These are phyloP conservation scores for Amanita pseudoporphyria DNA, from an alignment of 768 basidiomycete species.

Conservation along the genomic window DNA sequence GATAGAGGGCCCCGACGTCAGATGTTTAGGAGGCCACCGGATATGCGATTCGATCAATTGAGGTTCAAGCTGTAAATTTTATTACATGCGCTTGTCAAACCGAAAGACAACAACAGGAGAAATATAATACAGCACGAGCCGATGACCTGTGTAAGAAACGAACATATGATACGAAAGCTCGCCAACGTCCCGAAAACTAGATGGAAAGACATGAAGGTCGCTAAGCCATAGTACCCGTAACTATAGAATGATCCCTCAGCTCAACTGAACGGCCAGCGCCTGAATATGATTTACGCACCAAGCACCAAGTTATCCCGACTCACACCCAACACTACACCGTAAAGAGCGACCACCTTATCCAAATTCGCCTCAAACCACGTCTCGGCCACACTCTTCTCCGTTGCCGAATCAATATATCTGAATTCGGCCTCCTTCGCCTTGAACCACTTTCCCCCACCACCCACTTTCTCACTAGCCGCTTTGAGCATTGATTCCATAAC, in stretches of 20 bases:
- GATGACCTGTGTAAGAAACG: no score
- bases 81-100: no score
- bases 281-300: background rate
- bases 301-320: background rate
- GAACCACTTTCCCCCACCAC: background rate
- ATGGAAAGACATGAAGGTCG: no score
- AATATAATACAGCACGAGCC: no score
- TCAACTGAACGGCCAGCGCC: background rate
- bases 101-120: no score
- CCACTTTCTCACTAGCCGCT: background rate
- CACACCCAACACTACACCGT: background rate
- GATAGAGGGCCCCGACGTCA: no score
- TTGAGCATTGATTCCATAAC: background rate
- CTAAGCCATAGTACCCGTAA: background rate
- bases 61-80: no score
- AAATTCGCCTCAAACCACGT: conserved; percentile 1
- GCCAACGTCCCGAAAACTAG: no score
- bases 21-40: no score
- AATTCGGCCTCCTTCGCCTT: conserved; percentile 1
- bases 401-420: background rate
- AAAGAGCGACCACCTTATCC: background rate
- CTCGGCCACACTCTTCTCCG: background rate
- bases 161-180: no score
- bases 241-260: background rate
- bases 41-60: no score